Evolutionary conservation across 768 basidiomycete species (phyloP), one percentile per base, ranked within the genome.

Genomic region (Lenzites betulinus): DNA sequence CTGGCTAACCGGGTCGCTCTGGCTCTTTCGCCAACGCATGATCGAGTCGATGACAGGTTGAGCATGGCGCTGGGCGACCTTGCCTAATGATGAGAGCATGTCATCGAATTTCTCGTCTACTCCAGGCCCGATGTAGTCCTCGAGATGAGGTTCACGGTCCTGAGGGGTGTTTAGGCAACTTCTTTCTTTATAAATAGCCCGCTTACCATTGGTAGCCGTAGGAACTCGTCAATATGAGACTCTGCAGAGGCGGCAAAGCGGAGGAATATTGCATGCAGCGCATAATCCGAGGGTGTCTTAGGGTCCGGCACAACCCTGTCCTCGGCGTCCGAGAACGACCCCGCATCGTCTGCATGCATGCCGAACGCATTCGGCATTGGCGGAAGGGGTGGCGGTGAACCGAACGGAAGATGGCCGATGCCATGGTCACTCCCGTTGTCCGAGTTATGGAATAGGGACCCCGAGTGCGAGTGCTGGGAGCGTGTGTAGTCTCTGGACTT

Each of bases 41-140:
- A 96, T 85, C 0, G 91, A 88, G 61, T 93, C 93, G 39, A 94
- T 82, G 5, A 95, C 92, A 44, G 87, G 84, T 68, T 92, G 91
- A 7, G 91, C 82, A 62, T 93, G 86, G 54, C 89, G 92, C 65
- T 89, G 89, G 8, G 90, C 93, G 61, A 95, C 89, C 69, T 89
- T 89, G 9, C 88, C 93, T 13, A 98, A 81, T 4, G 92, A 92
- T 16, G 83, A 80, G n/a, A 97, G 80, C 11, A 88, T 81, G n/a
- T 88, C 85, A 67, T 98, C 95, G 63, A 98, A 91, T 62, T 87
- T 84, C 1, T 80, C 69, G 69, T 97, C 94, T 3, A 89, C 80
- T 2, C 85, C 81, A 0, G 85, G 80, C 20, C 89, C 94, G 70
- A 96, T 83, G 59, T 81, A 81, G 18, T 85, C 79, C 0, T 83